These are phyloP conservation scores for Calycina herbarum DNA, from an alignment of 2,329 filamentous ascomycete species.

Conservation along the genomic window DNA sequence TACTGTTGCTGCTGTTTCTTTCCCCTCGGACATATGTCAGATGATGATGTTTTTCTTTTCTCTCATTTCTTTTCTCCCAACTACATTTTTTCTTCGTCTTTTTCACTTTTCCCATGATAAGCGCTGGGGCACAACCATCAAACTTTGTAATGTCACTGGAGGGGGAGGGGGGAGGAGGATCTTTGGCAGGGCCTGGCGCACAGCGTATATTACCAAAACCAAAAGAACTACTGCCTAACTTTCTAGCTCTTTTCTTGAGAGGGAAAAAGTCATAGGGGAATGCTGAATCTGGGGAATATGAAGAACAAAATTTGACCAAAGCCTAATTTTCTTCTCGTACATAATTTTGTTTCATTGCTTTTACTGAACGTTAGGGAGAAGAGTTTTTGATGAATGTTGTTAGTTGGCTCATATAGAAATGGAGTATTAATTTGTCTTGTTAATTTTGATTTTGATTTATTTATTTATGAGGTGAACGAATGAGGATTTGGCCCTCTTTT, in stretches of 20 bases:
- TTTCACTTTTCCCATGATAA: not conserved
- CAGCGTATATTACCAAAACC: not conserved
- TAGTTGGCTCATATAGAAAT: too few relatives aligned
- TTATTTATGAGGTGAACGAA: too few relatives aligned
- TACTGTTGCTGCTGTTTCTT: not conserved
- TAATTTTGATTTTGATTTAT: too few relatives aligned
- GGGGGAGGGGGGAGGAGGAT: not conserved
- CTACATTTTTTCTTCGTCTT: not conserved
- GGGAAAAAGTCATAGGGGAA: too few relatives aligned
- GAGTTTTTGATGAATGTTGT: too few relatives aligned
- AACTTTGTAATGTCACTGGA: not conserved
- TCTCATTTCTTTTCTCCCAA: not conserved
- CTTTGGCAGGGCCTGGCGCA: not conserved
- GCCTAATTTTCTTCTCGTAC: too few relatives aligned
- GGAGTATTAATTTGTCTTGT: too few relatives aligned
- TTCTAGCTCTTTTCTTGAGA: not conserved
- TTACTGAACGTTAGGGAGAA: too few relatives aligned
- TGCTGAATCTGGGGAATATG: too few relatives aligned
- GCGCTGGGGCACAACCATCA: not conserved
- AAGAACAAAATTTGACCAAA: too few relatives aligned
- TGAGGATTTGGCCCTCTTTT: too few relatives aligned
- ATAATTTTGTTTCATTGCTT: too few relatives aligned
- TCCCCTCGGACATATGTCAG: not conserved
- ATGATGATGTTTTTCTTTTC: constrained; percentile 2
- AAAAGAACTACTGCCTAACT: not conserved